These are phyloP conservation scores for Trichoderma gamsii DNA, from an alignment of 495 filamentous ascomycete genomes.

Conservation along the genomic window DNA sequence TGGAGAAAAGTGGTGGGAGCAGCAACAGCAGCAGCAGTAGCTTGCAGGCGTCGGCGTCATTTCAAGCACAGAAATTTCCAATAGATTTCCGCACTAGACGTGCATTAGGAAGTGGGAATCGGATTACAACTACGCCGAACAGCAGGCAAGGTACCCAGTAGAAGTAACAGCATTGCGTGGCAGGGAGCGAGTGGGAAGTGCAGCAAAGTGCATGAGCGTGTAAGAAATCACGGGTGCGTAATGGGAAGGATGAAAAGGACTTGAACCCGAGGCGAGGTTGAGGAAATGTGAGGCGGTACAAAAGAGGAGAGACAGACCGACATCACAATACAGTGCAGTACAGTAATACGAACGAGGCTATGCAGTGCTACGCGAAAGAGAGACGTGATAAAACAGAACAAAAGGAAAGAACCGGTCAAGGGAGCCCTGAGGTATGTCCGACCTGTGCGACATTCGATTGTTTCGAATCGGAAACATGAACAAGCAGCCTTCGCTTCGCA, in stretches of 20 bases:
- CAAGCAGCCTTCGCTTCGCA: background rate
- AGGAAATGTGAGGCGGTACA: too few relatives aligned
- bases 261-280: too few relatives aligned
- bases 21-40: background rate
- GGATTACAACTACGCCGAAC: background rate
- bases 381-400: background rate
- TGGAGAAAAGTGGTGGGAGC: background rate
- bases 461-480: constrained; percentile 5
- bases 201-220: background rate
- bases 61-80: background rate
- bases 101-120: constrained; percentile 8
- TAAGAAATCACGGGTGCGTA: background rate
- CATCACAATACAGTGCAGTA: too few relatives aligned
- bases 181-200: background rate
- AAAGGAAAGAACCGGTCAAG: background rate
- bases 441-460: background rate
- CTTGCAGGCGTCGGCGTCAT: background rate
- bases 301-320: too few relatives aligned
- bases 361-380: background rate
- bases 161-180: background rate
- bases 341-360: background rate
- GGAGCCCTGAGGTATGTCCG: background rate
- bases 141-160: background rate
- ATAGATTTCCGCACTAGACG: constrained; percentile 5
- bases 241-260: too few relatives aligned